These are phyloP conservation scores for Suillus cothurnatus DNA, from an alignment of 768 basidiomycete species.

Conservation along the genomic window DNA sequence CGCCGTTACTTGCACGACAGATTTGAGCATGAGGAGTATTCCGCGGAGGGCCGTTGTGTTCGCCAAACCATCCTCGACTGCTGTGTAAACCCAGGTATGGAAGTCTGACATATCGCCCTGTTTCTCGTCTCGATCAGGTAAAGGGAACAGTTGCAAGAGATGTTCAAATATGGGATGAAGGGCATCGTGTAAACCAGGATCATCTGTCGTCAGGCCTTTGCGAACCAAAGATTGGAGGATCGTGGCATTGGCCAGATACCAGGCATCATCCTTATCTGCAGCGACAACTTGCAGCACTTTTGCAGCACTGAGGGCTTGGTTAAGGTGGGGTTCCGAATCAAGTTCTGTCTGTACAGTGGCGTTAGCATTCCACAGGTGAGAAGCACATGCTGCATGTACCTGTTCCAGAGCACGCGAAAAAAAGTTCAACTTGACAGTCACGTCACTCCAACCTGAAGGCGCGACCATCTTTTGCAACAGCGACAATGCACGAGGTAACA, in stretches of 20 bases:
- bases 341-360: conserved; percentile 62
- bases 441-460: conserved; percentile 86
- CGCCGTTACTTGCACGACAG: conserved; percentile 77
- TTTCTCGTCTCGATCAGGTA: conserved; percentile 79
- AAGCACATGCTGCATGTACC: conserved; percentile 43
- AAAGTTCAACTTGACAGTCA: conserved; percentile 88
- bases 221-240: conserved; percentile 83
- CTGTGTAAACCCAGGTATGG: conserved; percentile 71
- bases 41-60: conserved; percentile 74
- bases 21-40: conserved; percentile 83
- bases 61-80: conserved; percentile 79
- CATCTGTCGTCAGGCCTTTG: conserved; percentile 84
- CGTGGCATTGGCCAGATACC: conserved; percentile 74
- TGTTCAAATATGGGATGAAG: conserved; percentile 83
- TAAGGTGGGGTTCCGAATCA: conserved; percentile 60
- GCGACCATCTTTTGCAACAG: conserved; percentile 80
- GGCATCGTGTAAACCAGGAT: conserved; percentile 76
- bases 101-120: conserved; percentile 72
- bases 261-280: conserved; percentile 78
- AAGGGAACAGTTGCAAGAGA: conserved; percentile 73
- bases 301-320: conserved; percentile 76
- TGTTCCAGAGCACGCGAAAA: conserved; percentile 85
- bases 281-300: conserved; percentile 89
- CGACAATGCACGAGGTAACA: conserved; percentile 64
- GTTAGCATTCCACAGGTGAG: conserved; percentile 11